Conservation (phyloP, 192 early-diverging fungal genomes). For the Coemansia sp. region DNA sequence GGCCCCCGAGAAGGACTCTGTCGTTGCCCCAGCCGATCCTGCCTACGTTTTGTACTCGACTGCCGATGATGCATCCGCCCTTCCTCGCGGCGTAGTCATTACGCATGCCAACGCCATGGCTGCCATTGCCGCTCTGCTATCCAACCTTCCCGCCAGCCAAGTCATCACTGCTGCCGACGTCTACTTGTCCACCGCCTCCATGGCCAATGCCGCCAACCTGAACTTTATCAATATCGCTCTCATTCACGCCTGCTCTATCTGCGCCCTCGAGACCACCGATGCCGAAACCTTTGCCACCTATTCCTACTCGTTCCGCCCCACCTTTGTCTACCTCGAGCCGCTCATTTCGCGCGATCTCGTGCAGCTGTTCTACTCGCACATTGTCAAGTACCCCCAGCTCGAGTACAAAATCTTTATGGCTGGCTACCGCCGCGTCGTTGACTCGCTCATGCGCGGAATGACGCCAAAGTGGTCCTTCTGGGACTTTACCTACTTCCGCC, state of each 20-base stretch:
- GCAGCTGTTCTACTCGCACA: conserved; percentile 43
- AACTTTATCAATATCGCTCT: conserved; percentile 38
- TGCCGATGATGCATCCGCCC: background rate
- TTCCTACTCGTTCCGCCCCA: conserved; percentile 37
- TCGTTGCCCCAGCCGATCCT: conserved; percentile 19
- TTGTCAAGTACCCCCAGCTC: conserved; percentile 38
- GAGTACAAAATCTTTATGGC: conserved; percentile 38
- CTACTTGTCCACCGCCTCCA: conserved; percentile 32
- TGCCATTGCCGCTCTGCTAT: conserved; percentile 23
- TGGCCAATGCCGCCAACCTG: conserved; percentile 32
- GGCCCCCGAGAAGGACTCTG: conserved; percentile 17
- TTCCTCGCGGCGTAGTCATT: conserved; percentile 29
- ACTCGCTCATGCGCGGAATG: conserved; percentile 44
- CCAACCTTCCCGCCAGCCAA: conserved; percentile 26
- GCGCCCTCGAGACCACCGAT: conserved; percentile 36
- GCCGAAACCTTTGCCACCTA: conserved; percentile 33
- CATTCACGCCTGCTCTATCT: conserved; percentile 30
- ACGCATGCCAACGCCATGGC: conserved; percentile 45
- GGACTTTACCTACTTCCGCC: conserved; percentile 53
- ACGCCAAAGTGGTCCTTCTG: conserved; percentile 29
- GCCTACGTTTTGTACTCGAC: conserved; percentile 37
- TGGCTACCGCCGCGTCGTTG: conserved; percentile 28
- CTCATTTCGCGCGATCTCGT: conserved; percentile 35
- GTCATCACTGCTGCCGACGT: conserved; percentile 25
- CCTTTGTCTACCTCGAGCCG: conserved; percentile 32